These are phyloP conservation scores for Vitis rupestris DNA, from an alignment of 164 flowering plant species.

Conservation along the genomic window DNA sequence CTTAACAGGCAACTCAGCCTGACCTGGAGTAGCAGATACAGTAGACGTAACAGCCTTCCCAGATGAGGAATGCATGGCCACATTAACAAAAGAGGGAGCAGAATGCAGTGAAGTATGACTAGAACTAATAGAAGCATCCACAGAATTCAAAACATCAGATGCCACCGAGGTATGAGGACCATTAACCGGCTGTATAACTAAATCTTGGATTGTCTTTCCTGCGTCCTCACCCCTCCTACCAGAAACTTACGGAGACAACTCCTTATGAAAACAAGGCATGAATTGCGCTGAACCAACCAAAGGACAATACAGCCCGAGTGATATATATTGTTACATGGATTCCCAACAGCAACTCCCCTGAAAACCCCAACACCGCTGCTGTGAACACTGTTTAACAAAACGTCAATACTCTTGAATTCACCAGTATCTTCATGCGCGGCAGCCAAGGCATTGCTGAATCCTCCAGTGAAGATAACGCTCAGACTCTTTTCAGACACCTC, in stretches of 20 bases:
- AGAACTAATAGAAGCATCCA: constrained; percentile 31
- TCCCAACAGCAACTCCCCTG: too few relatives aligned
- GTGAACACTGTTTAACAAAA: too few relatives aligned
- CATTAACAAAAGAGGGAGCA: constrained; percentile 25
- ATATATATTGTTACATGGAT: too few relatives aligned
- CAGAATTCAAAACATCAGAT: constrained; percentile 23
- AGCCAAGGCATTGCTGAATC: too few relatives aligned
- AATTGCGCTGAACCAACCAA: too few relatives aligned
- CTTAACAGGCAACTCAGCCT: constrained; percentile 60
- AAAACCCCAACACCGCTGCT: too few relatives aligned
- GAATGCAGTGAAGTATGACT: constrained; percentile 26
- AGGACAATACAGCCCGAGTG: too few relatives aligned
- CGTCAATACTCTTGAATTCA: too few relatives aligned
- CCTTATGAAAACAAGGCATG: too few relatives aligned
- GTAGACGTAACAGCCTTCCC: constrained; percentile 35
- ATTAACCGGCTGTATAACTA: constrained; percentile 28
- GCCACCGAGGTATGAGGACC: constrained; percentile 23
- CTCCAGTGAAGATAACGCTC: too few relatives aligned
- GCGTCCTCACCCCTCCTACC: constrained; percentile 28
- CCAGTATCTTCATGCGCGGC: too few relatives aligned
- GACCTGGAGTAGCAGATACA: constrained; percentile 40
- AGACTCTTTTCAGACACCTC: too few relatives aligned
- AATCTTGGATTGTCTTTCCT: constrained; percentile 35
- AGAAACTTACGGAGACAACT: background rate
- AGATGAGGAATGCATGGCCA: constrained; percentile 28